These are phyloP conservation scores for Oryza australiensis DNA, from an alignment of 176 grass and related monocot species.

Conservation along the genomic window DNA sequence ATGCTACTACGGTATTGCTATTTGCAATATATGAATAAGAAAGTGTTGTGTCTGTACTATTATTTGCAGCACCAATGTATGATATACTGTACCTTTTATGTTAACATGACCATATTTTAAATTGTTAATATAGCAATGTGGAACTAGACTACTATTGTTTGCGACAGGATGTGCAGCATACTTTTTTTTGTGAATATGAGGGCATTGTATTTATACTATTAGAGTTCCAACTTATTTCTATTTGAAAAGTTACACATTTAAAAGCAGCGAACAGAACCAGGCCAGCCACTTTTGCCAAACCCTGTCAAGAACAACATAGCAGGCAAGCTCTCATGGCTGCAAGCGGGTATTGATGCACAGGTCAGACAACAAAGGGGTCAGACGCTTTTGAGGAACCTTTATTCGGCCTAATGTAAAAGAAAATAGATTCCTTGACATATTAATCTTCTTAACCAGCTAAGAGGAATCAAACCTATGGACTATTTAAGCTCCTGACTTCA, in stretches of 20 bases:
- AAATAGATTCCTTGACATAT: background rate
- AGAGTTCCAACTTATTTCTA: background rate
- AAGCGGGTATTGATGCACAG: background rate
- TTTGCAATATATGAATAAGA: slow-evolving; percentile 32
- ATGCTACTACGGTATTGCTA: slow-evolving; percentile 14
- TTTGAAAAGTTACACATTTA: background rate
- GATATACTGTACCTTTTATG: background rate
- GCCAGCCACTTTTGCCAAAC: background rate
- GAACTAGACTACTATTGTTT: background rate
- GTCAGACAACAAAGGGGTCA: background rate
- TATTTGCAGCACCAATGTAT: slow-evolving; percentile 16
- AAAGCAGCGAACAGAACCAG: background rate
- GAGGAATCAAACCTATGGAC: background rate
- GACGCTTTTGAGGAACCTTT: background rate
- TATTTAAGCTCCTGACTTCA: background rate
- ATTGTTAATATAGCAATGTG: background rate
- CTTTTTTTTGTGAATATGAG: slow-evolving; percentile 1
- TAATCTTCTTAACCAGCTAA: background rate
- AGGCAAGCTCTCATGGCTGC: background rate
- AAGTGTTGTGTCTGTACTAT: slow-evolving; percentile 8
- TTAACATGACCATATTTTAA: background rate
- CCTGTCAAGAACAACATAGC: background rate
- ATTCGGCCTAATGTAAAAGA: background rate
- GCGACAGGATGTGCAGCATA: slow-evolving; percentile 5
- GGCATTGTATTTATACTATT: background rate